These are phyloP conservation scores for Ceratocystis harringtonii DNA, from an alignment of 2,329 filamentous ascomycete species.

Conservation along the genomic window DNA sequence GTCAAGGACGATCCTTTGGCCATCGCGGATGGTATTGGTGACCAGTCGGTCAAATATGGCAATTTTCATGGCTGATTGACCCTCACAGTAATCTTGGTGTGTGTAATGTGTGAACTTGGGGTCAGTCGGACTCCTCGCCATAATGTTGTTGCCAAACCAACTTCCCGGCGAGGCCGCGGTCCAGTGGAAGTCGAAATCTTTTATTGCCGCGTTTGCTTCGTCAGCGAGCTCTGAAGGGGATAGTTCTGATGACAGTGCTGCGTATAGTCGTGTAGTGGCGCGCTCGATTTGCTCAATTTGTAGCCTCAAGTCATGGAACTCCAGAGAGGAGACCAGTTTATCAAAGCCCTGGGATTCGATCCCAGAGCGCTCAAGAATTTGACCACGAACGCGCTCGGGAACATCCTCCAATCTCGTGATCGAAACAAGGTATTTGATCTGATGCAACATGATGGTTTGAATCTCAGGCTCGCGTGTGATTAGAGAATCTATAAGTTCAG, in stretches of 20 bases:
- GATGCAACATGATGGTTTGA: constrained; percentile 16
- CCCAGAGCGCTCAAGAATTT: constrained; percentile 1
- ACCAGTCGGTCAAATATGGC: not conserved
- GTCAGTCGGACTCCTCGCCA: not conserved
- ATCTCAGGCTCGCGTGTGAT: constrained; percentile 7
- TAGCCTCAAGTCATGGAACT: constrained; percentile 6
- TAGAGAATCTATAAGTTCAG: constrained; percentile 8
- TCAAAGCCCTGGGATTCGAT: constrained; percentile 10
- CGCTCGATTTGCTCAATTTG: constrained; percentile 12
- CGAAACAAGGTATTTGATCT: constrained; percentile 17
- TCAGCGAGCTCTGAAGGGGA: not conserved
- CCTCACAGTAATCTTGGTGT: constrained; percentile 13
- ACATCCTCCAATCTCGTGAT: constrained; percentile 9
- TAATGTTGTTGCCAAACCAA: constrained; percentile 13
- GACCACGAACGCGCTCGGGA: not conserved
- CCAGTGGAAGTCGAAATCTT: constrained; percentile 16
- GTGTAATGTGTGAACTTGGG: constrained; percentile 7
- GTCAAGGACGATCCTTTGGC: not conserved
- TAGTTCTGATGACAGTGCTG: not conserved
- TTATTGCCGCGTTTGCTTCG: constrained; percentile 9
- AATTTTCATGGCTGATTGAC: not conserved
- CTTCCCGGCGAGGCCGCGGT: constrained; percentile 16
- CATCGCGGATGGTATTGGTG: constrained; percentile 2
- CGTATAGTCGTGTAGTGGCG: not conserved
- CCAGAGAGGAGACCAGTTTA: constrained; percentile 2